Evolutionary conservation across 2,329 filamentous ascomycete species (phyloP), one percentile per base, ranked within the genome.

Genomic region (Fusarium xylarioides): DNA sequence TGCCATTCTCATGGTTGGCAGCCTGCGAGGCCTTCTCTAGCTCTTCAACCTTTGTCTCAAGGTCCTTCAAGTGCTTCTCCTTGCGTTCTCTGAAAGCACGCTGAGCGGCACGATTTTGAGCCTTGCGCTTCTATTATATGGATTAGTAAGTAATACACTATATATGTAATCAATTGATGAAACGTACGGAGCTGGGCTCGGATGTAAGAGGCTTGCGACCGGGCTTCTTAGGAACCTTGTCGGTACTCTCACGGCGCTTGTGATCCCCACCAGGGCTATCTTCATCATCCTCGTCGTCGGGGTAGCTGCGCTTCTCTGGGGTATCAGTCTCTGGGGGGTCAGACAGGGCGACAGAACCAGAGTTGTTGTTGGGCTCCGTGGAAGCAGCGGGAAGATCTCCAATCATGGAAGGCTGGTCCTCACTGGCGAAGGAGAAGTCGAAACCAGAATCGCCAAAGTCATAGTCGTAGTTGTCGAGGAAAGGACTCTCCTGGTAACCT

Each of bases 131-230:
- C 94, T 97, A 71, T 38, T 19, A 12, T 40, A 19, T 38, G 26
- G 18, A 57, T 74, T 66, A 74, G 71, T 56, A 74, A 35, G 34
- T 66, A 23, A 60, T 30, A 47, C 19, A 18, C 44, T 44, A 11
- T 30, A 49, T 28, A 47, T 34, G 32, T 16, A 38, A 68, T 26
- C 11, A 18, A 49, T n/a, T 18, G 50, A 26, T 18, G 63, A 64
- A 53, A 90, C 95, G 86, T 91, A 98, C 95, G 75, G 95, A 96
- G 76, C 93, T 98, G 30, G 96, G 96, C 82, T 98, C 96, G 28
- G 94, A 97, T 53, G 94, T 98, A 78, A 98, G 87, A 26, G 95
- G 96, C 86, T 99, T 99, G 72, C 96, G 91, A 56, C 96, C 96
- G 9, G 96, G 95, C 85, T 98, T 99, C 90, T 98, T 98, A 30